These are phyloP conservation scores for Aureobasidium melanogenum DNA, from an alignment of 2,329 filamentous ascomycete species.

Conservation along the genomic window DNA sequence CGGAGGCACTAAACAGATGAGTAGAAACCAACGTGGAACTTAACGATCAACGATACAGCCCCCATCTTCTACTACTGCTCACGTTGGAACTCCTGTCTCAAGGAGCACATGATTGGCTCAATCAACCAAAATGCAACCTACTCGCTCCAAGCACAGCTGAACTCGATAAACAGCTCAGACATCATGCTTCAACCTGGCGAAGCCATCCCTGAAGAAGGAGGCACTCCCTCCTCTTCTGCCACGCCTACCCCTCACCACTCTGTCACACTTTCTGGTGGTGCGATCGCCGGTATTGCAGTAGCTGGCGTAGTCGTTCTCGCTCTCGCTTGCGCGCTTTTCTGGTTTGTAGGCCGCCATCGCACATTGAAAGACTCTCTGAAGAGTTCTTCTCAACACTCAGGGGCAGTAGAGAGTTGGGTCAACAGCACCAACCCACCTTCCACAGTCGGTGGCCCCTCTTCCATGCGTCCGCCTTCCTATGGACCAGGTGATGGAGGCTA, in stretches of 20 bases:
- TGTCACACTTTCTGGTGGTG: conserved; percentile 27
- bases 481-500: background rate
- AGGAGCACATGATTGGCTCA: conserved; percentile 63
- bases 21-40: conserved; percentile 21
- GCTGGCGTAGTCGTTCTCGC: conserved; percentile 55
- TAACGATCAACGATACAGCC: conserved; percentile 49
- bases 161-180: conserved; percentile 15
- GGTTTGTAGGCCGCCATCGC: conserved; percentile 49
- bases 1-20: background rate
- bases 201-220: conserved; percentile 31
- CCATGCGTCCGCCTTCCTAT: background rate
- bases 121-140: conserved; percentile 51
- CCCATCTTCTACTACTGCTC: conserved; percentile 65
- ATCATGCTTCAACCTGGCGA: conserved; percentile 32
- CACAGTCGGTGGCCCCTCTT: background rate
- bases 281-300: conserved; percentile 48
- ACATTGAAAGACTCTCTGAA: background rate
- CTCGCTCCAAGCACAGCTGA: conserved; percentile 21
- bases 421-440: background rate
- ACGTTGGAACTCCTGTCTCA: conserved; percentile 55
- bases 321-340: conserved; percentile 52
- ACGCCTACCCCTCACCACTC: conserved; percentile 16
- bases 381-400: background rate
- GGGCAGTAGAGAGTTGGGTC: background rate
- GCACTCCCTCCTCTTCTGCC: conserved; percentile 13